Conservation (phyloP, 257 asterid species). For the Avicennia marina region DNA sequence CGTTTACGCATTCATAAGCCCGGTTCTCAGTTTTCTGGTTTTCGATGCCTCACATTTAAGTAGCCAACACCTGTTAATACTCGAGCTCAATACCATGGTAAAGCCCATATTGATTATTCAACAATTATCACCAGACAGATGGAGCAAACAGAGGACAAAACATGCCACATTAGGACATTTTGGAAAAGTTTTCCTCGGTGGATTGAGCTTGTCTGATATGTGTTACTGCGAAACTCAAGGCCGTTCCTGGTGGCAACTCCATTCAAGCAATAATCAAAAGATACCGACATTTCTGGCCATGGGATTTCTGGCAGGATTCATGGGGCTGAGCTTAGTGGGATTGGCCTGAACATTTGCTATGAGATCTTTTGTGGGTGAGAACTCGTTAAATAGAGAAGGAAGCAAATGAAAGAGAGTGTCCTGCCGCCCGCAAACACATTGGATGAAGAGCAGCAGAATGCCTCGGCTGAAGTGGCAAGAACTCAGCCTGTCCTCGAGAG, state of each 20-base stretch:
- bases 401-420: slow-evolving; percentile 42
- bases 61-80: no score
- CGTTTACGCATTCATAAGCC: slow-evolving; percentile 40
- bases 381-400: slow-evolving; percentile 35
- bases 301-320: slow-evolving; percentile 32
- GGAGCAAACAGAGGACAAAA: slow-evolving; percentile 10
- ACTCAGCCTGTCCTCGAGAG: slow-evolving; percentile 42
- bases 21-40: slow-evolving; percentile 42
- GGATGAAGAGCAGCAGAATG: slow-evolving; percentile 45
- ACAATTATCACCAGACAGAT: not conserved
- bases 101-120: slow-evolving; percentile 34
- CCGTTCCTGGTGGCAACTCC: slow-evolving; percentile 33
- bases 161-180: slow-evolving; percentile 37
- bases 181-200: slow-evolving; percentile 33
- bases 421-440: slow-evolving; percentile 25
- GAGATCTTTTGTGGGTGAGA: slow-evolving; percentile 21
- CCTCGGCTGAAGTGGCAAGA: slow-evolving; percentile 44
- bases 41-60: slow-evolving; percentile 38
- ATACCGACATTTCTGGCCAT: slow-evolving; percentile 30
- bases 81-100: slow-evolving; percentile 34
- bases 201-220: slow-evolving; percentile 14
- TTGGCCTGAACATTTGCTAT: slow-evolving; percentile 18
- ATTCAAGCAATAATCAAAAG: slow-evolving; percentile 13
- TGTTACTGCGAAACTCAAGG: slow-evolving; percentile 36
- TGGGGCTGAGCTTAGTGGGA: no score